These are phyloP conservation scores for Hippophae rhamnoides DNA, from an alignment of 306 rosid genomes.

Conservation along the genomic window DNA sequence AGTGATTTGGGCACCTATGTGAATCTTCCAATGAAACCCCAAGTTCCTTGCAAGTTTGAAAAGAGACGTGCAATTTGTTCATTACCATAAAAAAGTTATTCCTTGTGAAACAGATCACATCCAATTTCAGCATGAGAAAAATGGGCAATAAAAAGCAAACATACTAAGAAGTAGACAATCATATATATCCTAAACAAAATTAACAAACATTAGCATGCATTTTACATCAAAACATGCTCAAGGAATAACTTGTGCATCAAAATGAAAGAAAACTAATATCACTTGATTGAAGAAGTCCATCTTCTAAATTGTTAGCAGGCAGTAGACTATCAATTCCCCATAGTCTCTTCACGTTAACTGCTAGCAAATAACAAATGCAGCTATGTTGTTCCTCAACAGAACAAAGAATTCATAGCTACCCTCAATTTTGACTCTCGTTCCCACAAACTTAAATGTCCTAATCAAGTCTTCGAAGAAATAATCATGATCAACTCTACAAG, in stretches of 20 bases:
- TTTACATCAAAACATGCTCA: neutral
- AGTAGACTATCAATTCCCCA: no score
- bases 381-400: no score
- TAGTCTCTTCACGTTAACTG: no score
- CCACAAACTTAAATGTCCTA: neutral
- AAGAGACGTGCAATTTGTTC: no score
- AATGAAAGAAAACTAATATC: neutral
- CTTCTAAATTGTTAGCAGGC: no score
- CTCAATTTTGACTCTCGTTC: neutral
- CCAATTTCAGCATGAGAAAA: neutral
- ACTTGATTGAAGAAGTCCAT: no score
- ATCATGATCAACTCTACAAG: neutral
- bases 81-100: no score
- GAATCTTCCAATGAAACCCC: no score
- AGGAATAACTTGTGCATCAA: neutral
- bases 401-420: no score
- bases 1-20: no score
- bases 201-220: neutral
- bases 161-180: neutral
- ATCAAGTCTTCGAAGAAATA: neutral
- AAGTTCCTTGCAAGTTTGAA: no score
- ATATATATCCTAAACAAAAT: neutral
- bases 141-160: neutral
- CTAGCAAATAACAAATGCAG: no score
- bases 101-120: neutral